Evolutionary conservation across 768 basidiomycete genomes (phyloP).

Genomic region (Mycena galopus): DNA sequence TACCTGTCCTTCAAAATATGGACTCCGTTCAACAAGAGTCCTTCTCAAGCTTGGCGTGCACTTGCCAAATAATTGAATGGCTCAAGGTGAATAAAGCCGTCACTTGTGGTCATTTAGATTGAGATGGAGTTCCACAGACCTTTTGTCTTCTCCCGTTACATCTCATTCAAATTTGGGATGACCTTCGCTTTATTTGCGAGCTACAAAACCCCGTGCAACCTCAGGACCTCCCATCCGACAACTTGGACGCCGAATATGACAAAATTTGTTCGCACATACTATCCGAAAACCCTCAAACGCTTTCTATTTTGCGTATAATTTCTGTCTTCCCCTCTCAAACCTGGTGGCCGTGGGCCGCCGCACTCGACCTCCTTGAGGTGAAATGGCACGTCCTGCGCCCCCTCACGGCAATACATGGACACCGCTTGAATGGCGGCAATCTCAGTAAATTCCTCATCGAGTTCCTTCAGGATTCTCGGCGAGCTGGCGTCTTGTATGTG

Average conservation of each 20-base stretch:
- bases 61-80: neutral
- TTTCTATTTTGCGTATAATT: neutral
- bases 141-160: neutral
- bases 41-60: neutral
- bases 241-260: neutral
- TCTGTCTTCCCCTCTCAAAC: neutral
- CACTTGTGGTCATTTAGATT: neutral
- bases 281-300: neutral
- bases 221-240: neutral
- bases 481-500: neutral
- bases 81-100: neutral
- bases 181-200: constrained; percentile 1
- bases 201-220: neutral
- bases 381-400: constrained; percentile 7
- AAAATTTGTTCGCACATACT: neutral
- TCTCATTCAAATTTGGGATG: constrained; percentile 4
- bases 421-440: no score
- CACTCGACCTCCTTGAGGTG: constrained; percentile 2
- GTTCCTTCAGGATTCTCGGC: neutral
- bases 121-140: neutral
- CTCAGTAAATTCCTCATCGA: neutral
- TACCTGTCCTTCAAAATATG: neutral
- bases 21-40: neutral
- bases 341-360: no score
- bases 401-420: neutral